A percentile compares a stretch with the other conserved stretches of the same genome.
Evolutionary conservation across 441 rosid genomes (phyloP).

Genomic region (Populus hybrid): DNA sequence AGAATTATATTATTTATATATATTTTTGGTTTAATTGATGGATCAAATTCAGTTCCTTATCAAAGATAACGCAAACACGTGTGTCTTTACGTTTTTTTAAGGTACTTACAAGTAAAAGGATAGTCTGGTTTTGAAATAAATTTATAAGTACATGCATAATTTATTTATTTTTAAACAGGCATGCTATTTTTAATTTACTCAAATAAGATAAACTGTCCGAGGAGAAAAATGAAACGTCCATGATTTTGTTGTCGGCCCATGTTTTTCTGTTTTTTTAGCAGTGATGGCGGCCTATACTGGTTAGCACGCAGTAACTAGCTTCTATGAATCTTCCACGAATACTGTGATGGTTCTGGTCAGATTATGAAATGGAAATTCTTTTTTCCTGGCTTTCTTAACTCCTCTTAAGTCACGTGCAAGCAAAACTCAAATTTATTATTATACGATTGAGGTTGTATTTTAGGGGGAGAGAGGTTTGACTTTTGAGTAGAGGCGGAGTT

Average conservation of each 20-base stretch:
- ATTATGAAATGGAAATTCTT: background rate
- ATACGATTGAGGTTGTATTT: background rate
- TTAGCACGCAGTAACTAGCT: background rate
- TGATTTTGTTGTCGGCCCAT: background rate
- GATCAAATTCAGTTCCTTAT: background rate
- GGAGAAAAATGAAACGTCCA: background rate
- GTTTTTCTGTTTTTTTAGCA: background rate
- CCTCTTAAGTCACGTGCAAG: too few species aligned
- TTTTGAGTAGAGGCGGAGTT: background rate
- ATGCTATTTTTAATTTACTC: background rate
- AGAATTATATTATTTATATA: too few species aligned
- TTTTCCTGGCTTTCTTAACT: background rate
- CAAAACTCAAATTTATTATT: background rate
- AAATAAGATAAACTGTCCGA: background rate
- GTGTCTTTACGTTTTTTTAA: background rate
- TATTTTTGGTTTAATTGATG: background rate
- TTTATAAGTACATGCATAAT: background rate
- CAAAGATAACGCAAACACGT: background rate
- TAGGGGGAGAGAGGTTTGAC: background rate
- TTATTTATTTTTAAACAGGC: background rate
- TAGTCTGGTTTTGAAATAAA: background rate
- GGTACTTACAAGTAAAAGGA: background rate
- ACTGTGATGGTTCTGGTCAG: background rate
- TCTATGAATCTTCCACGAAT: background rate
- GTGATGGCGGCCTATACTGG: background rate